Base-by-base conservation (phyloP, 2,329 filamentous ascomycete species). In the Microcyclospora tardicrescens region DNA sequence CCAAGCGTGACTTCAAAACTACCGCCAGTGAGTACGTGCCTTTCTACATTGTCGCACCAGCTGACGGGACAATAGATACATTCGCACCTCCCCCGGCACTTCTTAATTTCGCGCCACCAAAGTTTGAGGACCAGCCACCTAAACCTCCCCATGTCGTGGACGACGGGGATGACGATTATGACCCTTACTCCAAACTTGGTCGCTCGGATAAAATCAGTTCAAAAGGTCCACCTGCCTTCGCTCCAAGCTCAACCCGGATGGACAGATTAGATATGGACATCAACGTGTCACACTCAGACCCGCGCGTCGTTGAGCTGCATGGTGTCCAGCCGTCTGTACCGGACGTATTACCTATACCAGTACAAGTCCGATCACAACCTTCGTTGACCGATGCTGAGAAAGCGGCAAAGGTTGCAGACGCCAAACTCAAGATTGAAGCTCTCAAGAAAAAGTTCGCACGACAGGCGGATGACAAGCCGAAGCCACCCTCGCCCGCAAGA, bases 91-190 rank as follows among this genome's bases (percentile, higher is more conserved):
- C 50, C 12, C 30, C 50, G 0, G 45, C 32, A 35, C 39, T 64
- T 47, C 53, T 24, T 4, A 24, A 54, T 44, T 72, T 73, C 54
- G 71, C 70, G 30, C 71, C 71, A n/a, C 70, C 69, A 19, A 44
- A 37, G 12, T 49, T 48, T 28, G 45, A 53, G 11, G 36, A 42
- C 16, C 33, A 39, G 10, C 37, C 34, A 14, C 30, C 27, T 10
- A 19, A 14, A 14, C 39, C 40, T 12, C 16, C 34, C 15, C 33
- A 28, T 6, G 33, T 39, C 28, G 40, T 43, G 34, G 38, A 48
- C 11, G 43, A 47, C 35, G 44, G 45, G 16, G 46, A 50, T 14
- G 40, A 46, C 12, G 47, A 50, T 34, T 44, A 24, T 24, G 19
- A 24, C 8, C 19, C 19, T 24, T 24, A 24, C 19, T 24, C 8